Evolutionary conservation across 805 yeast species (phyloP), one percentile per base, ranked within the genome.

Genomic region (Candida koratica): DNA sequence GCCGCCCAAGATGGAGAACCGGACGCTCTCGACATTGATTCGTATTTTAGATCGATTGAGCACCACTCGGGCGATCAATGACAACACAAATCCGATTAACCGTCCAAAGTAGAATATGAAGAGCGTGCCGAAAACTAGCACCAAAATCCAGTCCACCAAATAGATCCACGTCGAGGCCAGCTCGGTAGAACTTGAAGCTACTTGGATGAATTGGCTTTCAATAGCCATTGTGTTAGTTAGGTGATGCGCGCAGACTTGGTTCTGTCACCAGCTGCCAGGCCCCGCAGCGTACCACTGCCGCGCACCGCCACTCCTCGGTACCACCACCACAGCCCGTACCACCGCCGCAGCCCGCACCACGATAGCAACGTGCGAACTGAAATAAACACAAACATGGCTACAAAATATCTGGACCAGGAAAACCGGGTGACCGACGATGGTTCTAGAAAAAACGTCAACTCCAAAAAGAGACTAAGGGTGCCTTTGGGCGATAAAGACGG

Each of bases 1-100:
- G 1, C 97, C 97, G 4, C 88, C 95, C 1, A 93, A 62, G 6
- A 84, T 69, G 1, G 96, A 82, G 4, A 93, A 46, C 52, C 87
- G 79, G 19, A 90, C 48, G 0, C 95, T 74, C 46, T 87, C 89
- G 2, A 89, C 58, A 37, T 76, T 77, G 4, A 90, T 50, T 43
- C 77, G 75, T 4, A 83, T 64, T 28, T 71, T 70, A 46, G 60
- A 60, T n/a, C 63, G 59, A 35, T 74, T 73, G 94, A 96, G 87
- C 3, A 88, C 36, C 45, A 78, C 54, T 28, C 76, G 71, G 7
- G 82, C 46, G 0, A 72, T 17, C 7, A 61, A 56, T 5, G 90
- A 74, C 7, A 86, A 17, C 1, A 74, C 11, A 28, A 69, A 67
- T 8, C 90, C 97, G 13, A 81, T 55, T 4, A 80, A 60, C 38